These are phyloP conservation scores for Chaetomium globosum DNA, from an alignment of 2,329 filamentous ascomycete species.

Conservation along the genomic window DNA sequence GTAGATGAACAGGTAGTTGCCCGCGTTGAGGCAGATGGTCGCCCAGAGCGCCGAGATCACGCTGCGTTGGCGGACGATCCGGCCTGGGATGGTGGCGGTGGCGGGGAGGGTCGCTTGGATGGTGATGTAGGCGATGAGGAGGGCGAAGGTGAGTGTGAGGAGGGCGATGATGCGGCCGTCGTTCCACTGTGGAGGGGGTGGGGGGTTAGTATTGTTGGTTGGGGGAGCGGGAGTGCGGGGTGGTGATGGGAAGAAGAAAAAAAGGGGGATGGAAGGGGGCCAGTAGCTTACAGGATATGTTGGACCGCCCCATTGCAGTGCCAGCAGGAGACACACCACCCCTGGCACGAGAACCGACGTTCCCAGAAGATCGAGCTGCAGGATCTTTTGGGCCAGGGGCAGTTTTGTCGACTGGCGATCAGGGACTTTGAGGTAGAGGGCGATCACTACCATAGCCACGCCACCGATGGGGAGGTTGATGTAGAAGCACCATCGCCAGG, in stretches of 20 bases:
- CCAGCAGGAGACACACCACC: slow-evolving; percentile 34
- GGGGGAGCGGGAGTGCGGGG: too few relatives aligned
- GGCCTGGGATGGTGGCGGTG: slow-evolving; percentile 48
- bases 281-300: slow-evolving; percentile 25
- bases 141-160: slow-evolving; percentile 37
- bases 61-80: slow-evolving; percentile 48
- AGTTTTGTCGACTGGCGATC: slow-evolving; percentile 26
- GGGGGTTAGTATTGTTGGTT: not conserved
- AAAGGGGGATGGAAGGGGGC: too few relatives aligned
- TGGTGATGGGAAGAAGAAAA: not conserved
- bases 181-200: slow-evolving; percentile 45
- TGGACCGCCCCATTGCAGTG: slow-evolving; percentile 37
- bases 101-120: slow-evolving; percentile 43
- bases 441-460: slow-evolving; percentile 38
- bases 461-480: slow-evolving; percentile 48
- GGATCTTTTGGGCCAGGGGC: slow-evolving; percentile 32
- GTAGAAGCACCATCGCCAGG: slow-evolving; percentile 50
- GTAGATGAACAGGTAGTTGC: slow-evolving; percentile 40
- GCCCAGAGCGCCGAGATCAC: slow-evolving; percentile 39
- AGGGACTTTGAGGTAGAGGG: slow-evolving; percentile 32
- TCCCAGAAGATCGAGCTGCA: slow-evolving; percentile 34
- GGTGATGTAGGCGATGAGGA: slow-evolving; percentile 39
- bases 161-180: slow-evolving; percentile 49
- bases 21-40: slow-evolving; percentile 43
- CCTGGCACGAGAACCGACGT: slow-evolving; percentile 31